Percentiles rank a stretch among this genome's conserved stretches.
Evolutionary conservation across 768 basidiomycete species (phyloP).

Genomic region (Melanogaster broomeanus): DNA sequence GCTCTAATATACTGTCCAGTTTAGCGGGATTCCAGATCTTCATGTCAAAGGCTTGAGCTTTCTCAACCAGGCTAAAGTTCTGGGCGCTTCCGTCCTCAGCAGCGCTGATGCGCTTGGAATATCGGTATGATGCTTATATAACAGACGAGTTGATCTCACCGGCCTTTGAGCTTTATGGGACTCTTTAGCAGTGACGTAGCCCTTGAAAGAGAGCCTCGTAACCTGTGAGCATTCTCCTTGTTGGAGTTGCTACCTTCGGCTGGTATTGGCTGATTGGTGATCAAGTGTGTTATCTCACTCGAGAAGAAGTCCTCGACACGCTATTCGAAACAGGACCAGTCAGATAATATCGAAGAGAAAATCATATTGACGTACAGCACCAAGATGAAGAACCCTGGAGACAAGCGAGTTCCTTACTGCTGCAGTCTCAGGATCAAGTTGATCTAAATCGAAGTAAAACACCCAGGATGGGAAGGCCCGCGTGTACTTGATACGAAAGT

Average conservation of each 20-base stretch:
- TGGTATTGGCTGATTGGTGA: conserved; percentile 58
- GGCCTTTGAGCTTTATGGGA: conserved; percentile 60
- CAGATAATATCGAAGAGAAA: not conserved
- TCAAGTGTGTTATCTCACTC: conserved; percentile 82
- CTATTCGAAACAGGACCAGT: conserved; percentile 42
- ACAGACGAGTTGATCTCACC: conserved; percentile 42
- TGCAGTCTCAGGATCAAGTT: conserved; percentile 38
- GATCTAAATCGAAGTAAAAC: conserved; percentile 82
- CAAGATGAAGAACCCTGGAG: conserved; percentile 62
- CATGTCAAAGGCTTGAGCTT: conserved; percentile 69
- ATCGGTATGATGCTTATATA: conserved; percentile 1
- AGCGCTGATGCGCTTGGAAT: conserved; percentile 15
- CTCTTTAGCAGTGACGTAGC: conserved; percentile 49
- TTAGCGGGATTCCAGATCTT: conserved; percentile 86
- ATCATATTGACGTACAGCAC: conserved; percentile 61
- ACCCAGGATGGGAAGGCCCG: conserved; percentile 81
- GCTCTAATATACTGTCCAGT: conserved; percentile 69
- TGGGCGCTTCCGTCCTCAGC: conserved; percentile 32
- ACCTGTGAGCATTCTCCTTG: conserved; percentile 65
- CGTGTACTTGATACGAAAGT: conserved; percentile 83
- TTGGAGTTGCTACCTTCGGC: conserved; percentile 41
- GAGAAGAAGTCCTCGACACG: conserved; percentile 88
- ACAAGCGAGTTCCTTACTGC: conserved; percentile 45
- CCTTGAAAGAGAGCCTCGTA: conserved; percentile 25
- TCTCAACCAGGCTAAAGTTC: conserved; percentile 55